Evolutionary conservation across 2,329 filamentous ascomycete genomes (phyloP).

Genomic region (Neonectria neomacrospora): DNA sequence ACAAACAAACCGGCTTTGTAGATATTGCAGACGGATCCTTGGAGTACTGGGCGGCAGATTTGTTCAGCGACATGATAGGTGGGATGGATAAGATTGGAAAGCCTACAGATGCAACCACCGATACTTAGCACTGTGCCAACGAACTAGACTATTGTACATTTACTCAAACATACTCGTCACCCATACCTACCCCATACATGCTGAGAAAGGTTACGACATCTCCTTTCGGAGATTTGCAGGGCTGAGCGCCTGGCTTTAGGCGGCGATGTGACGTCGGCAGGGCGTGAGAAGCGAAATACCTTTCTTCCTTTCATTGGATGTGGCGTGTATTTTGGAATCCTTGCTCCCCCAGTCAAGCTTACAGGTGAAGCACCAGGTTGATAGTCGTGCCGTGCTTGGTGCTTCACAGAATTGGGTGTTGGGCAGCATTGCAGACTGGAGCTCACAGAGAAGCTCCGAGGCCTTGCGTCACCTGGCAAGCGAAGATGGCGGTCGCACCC

Average conservation of each 20-base stretch:
- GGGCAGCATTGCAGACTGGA: no score
- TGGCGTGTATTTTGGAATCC: background rate
- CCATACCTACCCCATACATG: no score
- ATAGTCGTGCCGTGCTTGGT: background rate
- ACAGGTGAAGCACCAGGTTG: background rate
- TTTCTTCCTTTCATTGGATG: background rate
- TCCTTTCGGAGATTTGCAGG: background rate
- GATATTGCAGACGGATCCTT: background rate
- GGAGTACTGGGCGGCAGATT: slow-evolving; percentile 19
- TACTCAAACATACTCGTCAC: no score
- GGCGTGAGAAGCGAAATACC: background rate
- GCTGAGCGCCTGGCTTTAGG: background rate
- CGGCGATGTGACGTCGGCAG: background rate
- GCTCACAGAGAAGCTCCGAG: no score
- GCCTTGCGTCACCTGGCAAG: no score
- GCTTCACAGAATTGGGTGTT: background rate
- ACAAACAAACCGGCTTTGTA: background rate
- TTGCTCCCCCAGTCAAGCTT: background rate
- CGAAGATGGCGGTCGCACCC: no score
- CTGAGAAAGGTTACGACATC: background rate
- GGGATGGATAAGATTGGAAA: background rate
- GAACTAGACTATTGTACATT: background rate
- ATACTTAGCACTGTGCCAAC: background rate
- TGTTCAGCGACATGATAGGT: slow-evolving; percentile 1
- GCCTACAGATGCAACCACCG: background rate